phyloP scores from a whole-genome alignment of 805 yeast species.

The Dipodascopsis uninucleata region DNA sequence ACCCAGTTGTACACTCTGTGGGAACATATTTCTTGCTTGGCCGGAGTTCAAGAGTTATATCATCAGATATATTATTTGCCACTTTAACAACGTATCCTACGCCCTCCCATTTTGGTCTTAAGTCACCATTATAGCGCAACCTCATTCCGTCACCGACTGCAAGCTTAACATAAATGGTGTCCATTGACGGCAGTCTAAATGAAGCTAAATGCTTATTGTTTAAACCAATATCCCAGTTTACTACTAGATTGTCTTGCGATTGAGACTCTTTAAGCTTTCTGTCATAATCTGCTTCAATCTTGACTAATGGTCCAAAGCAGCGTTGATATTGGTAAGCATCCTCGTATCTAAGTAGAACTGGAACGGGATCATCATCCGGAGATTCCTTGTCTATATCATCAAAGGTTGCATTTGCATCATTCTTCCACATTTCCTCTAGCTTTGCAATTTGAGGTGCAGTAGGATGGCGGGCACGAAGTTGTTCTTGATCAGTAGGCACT shows the following conservation, averaged over 20 bases:
- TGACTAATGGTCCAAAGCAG: constrained; percentile 76
- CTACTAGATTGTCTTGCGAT: constrained; percentile 66
- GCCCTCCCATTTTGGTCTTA: constrained; percentile 65
- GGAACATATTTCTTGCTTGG: constrained; percentile 45
- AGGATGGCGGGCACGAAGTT: constrained; percentile 52
- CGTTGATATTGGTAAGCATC: constrained; percentile 85
- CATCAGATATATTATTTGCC: constrained; percentile 64
- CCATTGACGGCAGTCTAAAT: constrained; percentile 65
- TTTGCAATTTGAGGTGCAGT: constrained; percentile 62
- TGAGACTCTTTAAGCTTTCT: constrained; percentile 69
- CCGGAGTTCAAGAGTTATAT: constrained; percentile 65
- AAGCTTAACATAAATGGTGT: constrained; percentile 57
- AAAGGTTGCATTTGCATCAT: constrained; percentile 66
- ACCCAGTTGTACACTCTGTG: constrained; percentile 57
- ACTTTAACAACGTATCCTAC: constrained; percentile 66
- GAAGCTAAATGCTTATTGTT: constrained; percentile 65
- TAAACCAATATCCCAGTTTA: constrained; percentile 68
- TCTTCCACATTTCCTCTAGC: constrained; percentile 79
- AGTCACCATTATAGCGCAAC: constrained; percentile 57
- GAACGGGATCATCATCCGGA: constrained; percentile 57
- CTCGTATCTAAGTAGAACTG: constrained; percentile 68
- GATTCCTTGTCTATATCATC: constrained; percentile 56
- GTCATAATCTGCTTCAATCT: constrained; percentile 79
- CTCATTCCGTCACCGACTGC: constrained; percentile 83
- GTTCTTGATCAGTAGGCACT: constrained; percentile 62